phyloP scores from a whole-genome alignment of 208 protist species.

The Crithidia bombi region DNA sequence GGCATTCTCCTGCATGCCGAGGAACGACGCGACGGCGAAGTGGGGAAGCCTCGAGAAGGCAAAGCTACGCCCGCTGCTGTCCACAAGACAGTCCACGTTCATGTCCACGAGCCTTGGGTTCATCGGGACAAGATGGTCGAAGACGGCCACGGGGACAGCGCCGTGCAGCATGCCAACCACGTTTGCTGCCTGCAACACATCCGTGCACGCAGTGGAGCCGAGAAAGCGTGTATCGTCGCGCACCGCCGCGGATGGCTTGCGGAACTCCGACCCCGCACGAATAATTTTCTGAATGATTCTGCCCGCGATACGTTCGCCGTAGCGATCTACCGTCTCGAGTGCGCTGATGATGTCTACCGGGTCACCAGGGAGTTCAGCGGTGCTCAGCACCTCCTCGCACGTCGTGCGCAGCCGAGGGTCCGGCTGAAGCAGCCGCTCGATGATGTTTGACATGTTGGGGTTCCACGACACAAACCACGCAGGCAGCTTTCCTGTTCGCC shows the following conservation, averaged over 20 bases:
- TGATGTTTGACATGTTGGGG: constrained; percentile 61
- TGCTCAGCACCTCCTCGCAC: constrained; percentile 74
- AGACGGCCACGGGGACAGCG: constrained; percentile 39
- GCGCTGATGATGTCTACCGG: constrained; percentile 73
- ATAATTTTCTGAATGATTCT: constrained; percentile 69
- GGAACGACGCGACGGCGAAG: constrained; percentile 56
- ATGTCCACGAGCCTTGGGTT: constrained; percentile 51
- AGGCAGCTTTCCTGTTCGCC: constrained; percentile 64
- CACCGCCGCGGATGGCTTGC: constrained; percentile 40
- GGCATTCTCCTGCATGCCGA: constrained; percentile 53
- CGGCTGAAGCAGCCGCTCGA: constrained; percentile 58
- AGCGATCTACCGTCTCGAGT: constrained; percentile 69
- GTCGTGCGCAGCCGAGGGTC: constrained; percentile 53
- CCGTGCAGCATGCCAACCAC: constrained; percentile 73
- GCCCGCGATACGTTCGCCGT: constrained; percentile 62
- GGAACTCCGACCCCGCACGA: constrained; percentile 40
- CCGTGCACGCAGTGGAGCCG: constrained; percentile 34
- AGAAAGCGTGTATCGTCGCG: constrained; percentile 42
- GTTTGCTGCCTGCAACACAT: constrained; percentile 54
- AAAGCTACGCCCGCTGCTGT: constrained; percentile 53
- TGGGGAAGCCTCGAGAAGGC: constrained; percentile 51
- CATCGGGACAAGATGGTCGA: constrained; percentile 54
- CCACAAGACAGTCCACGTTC: constrained; percentile 50
- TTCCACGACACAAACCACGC: constrained; percentile 70
- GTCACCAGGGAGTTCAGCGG: constrained; percentile 75